These are phyloP conservation scores for Fusarium sp. DNA, from an alignment of 2,329 filamentous ascomycete species.

Conservation along the genomic window DNA sequence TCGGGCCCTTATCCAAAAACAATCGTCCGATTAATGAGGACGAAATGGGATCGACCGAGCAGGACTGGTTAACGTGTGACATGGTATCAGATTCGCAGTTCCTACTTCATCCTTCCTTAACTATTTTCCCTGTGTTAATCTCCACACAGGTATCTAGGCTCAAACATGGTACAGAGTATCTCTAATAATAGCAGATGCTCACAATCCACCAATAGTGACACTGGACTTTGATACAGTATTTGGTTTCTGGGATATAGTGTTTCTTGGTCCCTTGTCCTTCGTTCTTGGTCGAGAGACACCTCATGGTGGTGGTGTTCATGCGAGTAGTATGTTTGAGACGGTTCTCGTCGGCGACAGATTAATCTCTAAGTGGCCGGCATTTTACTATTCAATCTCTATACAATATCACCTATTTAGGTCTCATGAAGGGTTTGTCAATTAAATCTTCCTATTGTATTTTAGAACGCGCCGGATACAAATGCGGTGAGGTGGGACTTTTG, in stretches of 20 bases:
- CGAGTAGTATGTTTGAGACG: slow-evolving; percentile 13
- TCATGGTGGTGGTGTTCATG: slow-evolving; percentile 6
- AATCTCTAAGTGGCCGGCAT: background rate
- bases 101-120: background rate
- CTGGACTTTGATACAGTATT: background rate
- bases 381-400: background rate
- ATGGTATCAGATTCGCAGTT: background rate
- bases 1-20: background rate
- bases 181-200: background rate
- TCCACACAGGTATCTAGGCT: background rate
- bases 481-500: too few relatives aligned
- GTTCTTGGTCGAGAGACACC: background rate
- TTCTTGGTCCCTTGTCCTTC: background rate
- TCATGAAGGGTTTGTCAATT: background rate
- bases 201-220: background rate
- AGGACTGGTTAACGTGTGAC: background rate
- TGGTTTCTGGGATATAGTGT: background rate
- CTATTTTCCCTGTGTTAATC: background rate
- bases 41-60: background rate
- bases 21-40: background rate
- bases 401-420: background rate
- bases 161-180: background rate
- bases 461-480: too few relatives aligned
- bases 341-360: slow-evolving; percentile 15
- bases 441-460: background rate